Conservation (phyloP, 768 basidiomycete genomes). For the Psilocybe subaeruginosa region DNA sequence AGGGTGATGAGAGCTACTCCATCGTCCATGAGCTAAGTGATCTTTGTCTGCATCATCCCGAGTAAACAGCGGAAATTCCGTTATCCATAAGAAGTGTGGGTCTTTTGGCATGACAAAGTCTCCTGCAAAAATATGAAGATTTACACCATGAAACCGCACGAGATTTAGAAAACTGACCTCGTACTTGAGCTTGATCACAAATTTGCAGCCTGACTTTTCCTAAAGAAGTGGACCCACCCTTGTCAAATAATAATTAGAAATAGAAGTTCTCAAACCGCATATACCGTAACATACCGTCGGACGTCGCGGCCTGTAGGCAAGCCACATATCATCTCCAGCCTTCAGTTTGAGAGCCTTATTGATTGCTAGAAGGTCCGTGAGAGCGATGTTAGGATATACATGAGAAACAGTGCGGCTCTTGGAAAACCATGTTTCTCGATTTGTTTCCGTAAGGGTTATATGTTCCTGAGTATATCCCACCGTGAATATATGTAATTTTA, state of each 20-base stretch:
- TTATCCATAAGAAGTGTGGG: conserved; percentile 94
- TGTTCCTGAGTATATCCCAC: conserved; percentile 43
- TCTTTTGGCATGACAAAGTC: conserved; percentile 53
- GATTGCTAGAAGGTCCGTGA: conserved; percentile 22
- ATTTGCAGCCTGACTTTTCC: conserved; percentile 72
- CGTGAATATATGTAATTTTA: conserved; percentile 17
- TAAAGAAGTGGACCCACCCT: conserved; percentile 88
- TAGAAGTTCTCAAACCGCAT: conserved; percentile 3
- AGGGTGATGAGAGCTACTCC: conserved; percentile 94
- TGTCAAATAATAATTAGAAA: conserved; percentile 21
- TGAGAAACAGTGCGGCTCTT: conserved; percentile 33
- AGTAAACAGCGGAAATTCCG: conserved; percentile 93
- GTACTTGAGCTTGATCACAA: conserved; percentile 64
- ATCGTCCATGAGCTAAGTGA: conserved; percentile 81
- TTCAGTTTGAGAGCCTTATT: conserved; percentile 40
- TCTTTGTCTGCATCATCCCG: conserved; percentile 87
- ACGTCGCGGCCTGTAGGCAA: conserved; percentile 50
- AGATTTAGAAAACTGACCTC: conserved; percentile 46
- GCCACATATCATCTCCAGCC: conserved; percentile 60
- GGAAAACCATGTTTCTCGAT: conserved; percentile 49
- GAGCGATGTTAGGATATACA: conserved; percentile 20
- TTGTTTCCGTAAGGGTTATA: conserved; percentile 49
- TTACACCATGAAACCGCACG: conserved; percentile 7
- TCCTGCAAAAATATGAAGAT: conserved; percentile 40
- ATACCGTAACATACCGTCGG: conserved; percentile 52